Evolutionary conservation across 208 protist genomes (phyloP).

Genomic region (Phytomonas francai): DNA sequence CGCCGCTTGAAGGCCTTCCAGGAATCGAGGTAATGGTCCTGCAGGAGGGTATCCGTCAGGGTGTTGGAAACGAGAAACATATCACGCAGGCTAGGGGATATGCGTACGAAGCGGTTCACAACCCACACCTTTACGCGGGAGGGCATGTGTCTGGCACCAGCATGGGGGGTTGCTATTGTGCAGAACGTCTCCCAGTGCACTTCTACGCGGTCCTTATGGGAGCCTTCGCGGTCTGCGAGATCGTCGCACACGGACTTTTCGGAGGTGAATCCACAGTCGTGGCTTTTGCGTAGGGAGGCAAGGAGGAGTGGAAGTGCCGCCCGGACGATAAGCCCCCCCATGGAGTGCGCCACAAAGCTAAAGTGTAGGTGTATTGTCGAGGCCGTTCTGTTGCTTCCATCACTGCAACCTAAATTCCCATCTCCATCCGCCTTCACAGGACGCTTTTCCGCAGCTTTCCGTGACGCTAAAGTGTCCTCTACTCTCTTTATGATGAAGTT

Average conservation of each 20-base stretch:
- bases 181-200: constrained; percentile 49
- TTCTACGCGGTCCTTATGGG: not conserved
- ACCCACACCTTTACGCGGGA: constrained; percentile 30
- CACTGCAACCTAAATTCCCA: not conserved
- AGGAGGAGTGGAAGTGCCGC: constrained; percentile 35
- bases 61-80: constrained; percentile 9
- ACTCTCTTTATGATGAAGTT: not conserved
- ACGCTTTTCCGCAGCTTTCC: not conserved
- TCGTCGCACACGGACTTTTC: not conserved
- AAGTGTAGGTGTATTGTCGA: constrained; percentile 24
- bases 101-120: constrained; percentile 24
- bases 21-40: constrained; percentile 15
- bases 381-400: not conserved
- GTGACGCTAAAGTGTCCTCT: not conserved
- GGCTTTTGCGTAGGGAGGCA: not conserved
- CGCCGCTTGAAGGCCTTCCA: constrained; percentile 25
- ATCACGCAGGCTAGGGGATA: not conserved
- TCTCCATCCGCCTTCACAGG: not conserved
- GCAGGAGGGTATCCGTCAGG: constrained; percentile 16
- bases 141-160: constrained; percentile 34
- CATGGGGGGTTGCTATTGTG: constrained; percentile 43
- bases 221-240: not conserved
- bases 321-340: constrained; percentile 62
- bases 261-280: not conserved
- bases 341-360: constrained; percentile 42